phyloP scores from a whole-genome alignment of 2,329 filamentous ascomycete species.

The Sarocladium strictum region DNA sequence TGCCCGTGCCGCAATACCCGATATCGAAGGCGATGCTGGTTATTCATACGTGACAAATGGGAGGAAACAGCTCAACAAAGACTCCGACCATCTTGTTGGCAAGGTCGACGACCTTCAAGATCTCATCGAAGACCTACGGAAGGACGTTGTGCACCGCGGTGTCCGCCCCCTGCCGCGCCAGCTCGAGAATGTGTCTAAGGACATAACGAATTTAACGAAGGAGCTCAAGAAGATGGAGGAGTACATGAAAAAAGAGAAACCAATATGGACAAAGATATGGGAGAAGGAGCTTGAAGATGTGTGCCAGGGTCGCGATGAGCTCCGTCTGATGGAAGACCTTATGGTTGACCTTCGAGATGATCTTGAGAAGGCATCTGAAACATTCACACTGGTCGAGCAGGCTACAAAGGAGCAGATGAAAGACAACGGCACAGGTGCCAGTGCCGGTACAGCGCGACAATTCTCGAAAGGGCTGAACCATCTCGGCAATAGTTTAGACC shows the following conservation, averaged over 20 bases:
- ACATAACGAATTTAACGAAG: conserved; percentile 72
- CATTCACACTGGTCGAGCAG: conserved; percentile 91
- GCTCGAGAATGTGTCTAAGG: conserved; percentile 82
- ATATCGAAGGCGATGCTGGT: conserved; percentile 70
- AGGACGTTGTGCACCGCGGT: conserved; percentile 90
- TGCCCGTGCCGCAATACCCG: conserved; percentile 62
- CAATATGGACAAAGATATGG: conserved; percentile 98
- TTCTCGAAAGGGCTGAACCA: conserved; percentile 50
- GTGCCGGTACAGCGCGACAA: conserved; percentile 45
- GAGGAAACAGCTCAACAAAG: conserved; percentile 78
- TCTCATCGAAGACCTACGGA: conserved; percentile 89
- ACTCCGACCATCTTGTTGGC: conserved; percentile 85
- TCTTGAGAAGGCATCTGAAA: conserved; percentile 88
- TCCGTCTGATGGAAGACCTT: conserved; percentile 94
- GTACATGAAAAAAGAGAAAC: conserved; percentile 85
- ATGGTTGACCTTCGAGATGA: conserved; percentile 90
- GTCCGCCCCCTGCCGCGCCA: conserved; percentile 87
- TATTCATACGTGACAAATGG: conserved; percentile 79
- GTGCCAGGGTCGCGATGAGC: conserved; percentile 88
- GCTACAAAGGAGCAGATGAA: conserved; percentile 98
- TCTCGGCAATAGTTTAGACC: conserved; percentile 57
- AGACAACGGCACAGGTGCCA: conserved; percentile 50
- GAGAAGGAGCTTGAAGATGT: conserved; percentile 95
- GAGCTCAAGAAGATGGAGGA: conserved; percentile 94
- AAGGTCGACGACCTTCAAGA: conserved; percentile 98